A percentile compares a stretch with the other conserved stretches of the same genome.
These are phyloP conservation scores for Iberis pinnata DNA, from an alignment of 345 rosid genomes.

Conservation along the genomic window DNA sequence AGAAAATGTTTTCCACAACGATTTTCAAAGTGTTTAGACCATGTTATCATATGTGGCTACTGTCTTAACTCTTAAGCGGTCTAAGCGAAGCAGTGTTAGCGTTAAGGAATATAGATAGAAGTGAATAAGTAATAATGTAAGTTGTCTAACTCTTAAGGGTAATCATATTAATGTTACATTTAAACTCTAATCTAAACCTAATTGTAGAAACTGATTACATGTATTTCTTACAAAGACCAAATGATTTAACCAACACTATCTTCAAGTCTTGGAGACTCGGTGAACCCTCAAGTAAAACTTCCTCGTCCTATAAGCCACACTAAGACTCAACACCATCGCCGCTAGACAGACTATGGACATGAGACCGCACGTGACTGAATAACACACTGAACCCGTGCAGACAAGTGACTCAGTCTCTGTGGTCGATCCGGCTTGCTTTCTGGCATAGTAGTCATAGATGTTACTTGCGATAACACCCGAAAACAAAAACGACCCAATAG, in stretches of 20 bases:
- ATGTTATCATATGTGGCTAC: too few relatives aligned
- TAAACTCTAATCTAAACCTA: background rate
- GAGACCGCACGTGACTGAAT: slow-evolving; percentile 51
- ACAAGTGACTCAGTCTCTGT: slow-evolving; percentile 32
- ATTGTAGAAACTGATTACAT: too few relatives aligned
- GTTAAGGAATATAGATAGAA: too few relatives aligned
- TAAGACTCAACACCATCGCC: slow-evolving; percentile 46
- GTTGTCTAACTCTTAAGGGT: too few relatives aligned
- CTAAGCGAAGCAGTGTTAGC: too few relatives aligned
- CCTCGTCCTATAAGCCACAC: slow-evolving; percentile 61
- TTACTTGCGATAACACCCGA: slow-evolving; percentile 70
- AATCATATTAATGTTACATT: background rate
- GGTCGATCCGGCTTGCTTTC: slow-evolving; percentile 41
- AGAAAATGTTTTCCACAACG: too few relatives aligned
- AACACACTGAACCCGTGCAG: slow-evolving; percentile 59
- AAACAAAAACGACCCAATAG: slow-evolving; percentile 64
- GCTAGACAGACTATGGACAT: slow-evolving; percentile 51
- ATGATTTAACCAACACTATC: too few relatives aligned
- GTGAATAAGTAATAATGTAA: too few relatives aligned
- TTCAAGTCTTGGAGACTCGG: slow-evolving; percentile 37
- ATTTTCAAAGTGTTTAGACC: too few relatives aligned
- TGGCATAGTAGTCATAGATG: slow-evolving; percentile 67
- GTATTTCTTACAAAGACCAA: too few relatives aligned
- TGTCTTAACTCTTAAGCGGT: too few relatives aligned
- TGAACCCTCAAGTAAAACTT: slow-evolving; percentile 54